These are phyloP conservation scores for Lentinula boryana DNA, from an alignment of 768 basidiomycete species.

Conservation along the genomic window DNA sequence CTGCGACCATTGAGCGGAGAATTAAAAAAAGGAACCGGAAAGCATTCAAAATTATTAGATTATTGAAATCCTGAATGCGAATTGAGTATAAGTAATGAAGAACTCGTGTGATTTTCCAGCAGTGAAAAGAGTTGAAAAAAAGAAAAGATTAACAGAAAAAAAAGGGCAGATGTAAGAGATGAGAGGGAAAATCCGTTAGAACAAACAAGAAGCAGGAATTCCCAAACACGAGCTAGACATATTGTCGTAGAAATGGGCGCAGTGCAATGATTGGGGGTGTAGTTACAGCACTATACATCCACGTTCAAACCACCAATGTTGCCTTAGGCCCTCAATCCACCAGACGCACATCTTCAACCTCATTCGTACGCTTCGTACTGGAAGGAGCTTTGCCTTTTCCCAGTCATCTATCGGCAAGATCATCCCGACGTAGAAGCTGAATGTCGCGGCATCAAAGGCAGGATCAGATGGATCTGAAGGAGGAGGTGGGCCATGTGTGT, in stretches of 20 bases:
- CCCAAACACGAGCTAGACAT: not conserved
- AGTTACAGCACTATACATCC: constrained; percentile 8
- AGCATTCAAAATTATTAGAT: not conserved
- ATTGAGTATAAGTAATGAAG: not conserved
- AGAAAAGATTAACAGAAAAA: not conserved
- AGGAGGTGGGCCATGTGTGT: constrained; percentile 68
- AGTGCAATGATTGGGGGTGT: not conserved
- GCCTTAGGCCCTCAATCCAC: constrained; percentile 83
- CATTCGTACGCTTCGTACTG: constrained; percentile 71
- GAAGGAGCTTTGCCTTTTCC: constrained; percentile 82
- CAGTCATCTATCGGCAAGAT: constrained; percentile 89
- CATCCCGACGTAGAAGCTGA: constrained; percentile 88
- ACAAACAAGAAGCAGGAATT: not conserved
- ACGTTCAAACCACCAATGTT: constrained; percentile 38
- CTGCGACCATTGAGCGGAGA: not conserved
- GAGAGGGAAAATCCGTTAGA: not conserved
- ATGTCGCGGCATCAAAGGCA: constrained; percentile 49
- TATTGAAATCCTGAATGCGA: not conserved
- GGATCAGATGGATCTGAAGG: constrained; percentile 15
- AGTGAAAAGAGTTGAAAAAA: too few relatives aligned
- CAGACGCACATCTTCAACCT: constrained; percentile 82
- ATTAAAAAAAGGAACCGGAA: too few relatives aligned
- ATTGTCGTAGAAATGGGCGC: not conserved
- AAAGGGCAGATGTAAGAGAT: not conserved
- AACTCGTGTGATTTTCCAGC: not conserved